phyloP scores from a whole-genome alignment of 164 flowering plant species.

The Pachysandra terminalis region DNA sequence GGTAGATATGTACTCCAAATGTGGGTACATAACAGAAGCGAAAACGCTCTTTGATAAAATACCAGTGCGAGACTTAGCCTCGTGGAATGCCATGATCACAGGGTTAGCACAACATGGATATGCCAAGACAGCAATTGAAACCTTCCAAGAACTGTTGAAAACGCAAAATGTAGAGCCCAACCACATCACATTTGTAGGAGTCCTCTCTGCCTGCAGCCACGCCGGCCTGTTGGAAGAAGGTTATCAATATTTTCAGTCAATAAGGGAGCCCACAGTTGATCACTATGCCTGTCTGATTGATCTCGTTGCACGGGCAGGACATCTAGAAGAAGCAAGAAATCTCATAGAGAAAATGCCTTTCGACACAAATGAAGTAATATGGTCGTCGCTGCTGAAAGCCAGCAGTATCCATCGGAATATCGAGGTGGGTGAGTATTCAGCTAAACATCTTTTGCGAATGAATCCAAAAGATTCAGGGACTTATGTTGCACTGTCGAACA shows the following conservation, averaged over 20 bases:
- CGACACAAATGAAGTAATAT: constrained; percentile 22
- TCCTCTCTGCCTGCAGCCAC: constrained; percentile 33
- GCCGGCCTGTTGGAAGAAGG: constrained; percentile 26
- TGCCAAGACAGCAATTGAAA: constrained; percentile 16
- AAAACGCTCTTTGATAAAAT: constrained; percentile 20
- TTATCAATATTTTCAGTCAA: constrained; percentile 18
- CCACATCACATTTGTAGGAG: constrained; percentile 22
- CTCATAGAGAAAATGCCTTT: constrained; percentile 25
- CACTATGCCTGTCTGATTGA: constrained; percentile 29
- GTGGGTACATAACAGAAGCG: constrained; percentile 26
- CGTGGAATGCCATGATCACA: constrained; percentile 30
- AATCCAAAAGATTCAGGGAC: constrained; percentile 32
- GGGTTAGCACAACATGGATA: constrained; percentile 26
- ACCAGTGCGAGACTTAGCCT: constrained; percentile 19
- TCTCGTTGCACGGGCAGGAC: constrained; percentile 24
- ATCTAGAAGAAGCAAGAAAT: constrained; percentile 23
- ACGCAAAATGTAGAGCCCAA: constrained; percentile 20
- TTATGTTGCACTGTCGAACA: constrained; percentile 28
- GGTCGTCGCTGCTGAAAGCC: constrained; percentile 29
- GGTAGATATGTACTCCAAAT: constrained; percentile 27
- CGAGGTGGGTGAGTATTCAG: constrained; percentile 24
- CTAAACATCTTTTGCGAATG: constrained; percentile 15
- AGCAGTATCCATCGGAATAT: constrained; percentile 17
- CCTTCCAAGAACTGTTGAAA: constrained; percentile 16
- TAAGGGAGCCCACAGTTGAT: constrained; percentile 24